Evolutionary conservation across 2,329 filamentous ascomycete genomes (phyloP).

Genomic region (Penicillium sp.): DNA sequence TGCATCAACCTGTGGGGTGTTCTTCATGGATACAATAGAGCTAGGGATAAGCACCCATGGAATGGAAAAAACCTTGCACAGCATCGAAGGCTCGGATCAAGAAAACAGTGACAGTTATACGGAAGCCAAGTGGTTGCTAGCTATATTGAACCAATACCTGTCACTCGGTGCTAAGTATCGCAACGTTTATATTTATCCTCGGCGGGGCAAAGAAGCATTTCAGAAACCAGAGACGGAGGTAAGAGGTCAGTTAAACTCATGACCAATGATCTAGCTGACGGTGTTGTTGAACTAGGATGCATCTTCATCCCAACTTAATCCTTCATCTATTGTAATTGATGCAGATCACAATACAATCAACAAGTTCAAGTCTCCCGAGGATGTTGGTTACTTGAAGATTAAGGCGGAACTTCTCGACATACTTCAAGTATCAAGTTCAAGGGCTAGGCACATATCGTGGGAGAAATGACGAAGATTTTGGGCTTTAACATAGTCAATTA

Average conservation of each 20-base stretch:
- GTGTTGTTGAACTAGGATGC: background rate
- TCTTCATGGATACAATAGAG: conserved; percentile 43
- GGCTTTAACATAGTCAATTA: too few species aligned
- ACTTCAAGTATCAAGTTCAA: background rate
- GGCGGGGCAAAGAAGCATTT: background rate
- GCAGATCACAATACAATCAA: conserved; percentile 27
- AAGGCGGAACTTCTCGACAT: conserved; percentile 6
- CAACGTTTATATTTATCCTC: conserved; percentile 10
- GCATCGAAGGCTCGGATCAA: conserved; percentile 30
- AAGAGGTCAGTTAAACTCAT: background rate
- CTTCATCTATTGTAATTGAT: conserved; percentile 26
- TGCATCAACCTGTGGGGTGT: conserved; percentile 29
- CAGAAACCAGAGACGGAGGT: conserved; percentile 2
- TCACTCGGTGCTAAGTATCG: conserved; percentile 1
- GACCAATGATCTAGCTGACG: background rate
- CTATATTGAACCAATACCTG: conserved; percentile 5
- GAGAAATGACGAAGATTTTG: background rate
- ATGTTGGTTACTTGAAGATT: conserved; percentile 11
- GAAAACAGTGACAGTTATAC: conserved; percentile 8
- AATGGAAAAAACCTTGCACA: conserved; percentile 31
- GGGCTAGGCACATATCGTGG: background rate
- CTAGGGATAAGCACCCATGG: conserved; percentile 33
- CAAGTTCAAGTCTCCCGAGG: conserved; percentile 19
- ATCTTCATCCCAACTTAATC: background rate
- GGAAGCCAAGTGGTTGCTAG: conserved; percentile 14